Evolutionary conservation across 2,329 filamentous ascomycete species (phyloP).

Genomic region (Pestalotiopsis sp.): DNA sequence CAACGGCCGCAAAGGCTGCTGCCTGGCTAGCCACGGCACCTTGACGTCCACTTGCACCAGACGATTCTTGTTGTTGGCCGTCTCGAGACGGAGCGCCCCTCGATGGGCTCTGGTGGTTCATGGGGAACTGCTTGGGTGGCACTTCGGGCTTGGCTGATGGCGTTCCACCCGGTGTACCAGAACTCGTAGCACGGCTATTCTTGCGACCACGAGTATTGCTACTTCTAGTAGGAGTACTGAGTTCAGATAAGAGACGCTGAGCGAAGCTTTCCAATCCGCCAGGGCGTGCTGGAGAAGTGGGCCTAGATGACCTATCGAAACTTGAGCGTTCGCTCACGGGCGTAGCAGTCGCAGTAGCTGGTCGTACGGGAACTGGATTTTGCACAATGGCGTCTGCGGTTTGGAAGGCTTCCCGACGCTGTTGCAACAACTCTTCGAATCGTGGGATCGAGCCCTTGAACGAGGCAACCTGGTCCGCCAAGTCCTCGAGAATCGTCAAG

Average conservation of each 20-base stretch:
- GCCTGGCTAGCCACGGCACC: constrained; percentile 51
- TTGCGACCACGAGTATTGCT: constrained; percentile 54
- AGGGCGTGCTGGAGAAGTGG: constrained; percentile 54
- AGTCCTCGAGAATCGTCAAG: constrained; percentile 57
- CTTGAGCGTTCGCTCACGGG: constrained; percentile 42
- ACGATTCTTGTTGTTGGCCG: constrained; percentile 30
- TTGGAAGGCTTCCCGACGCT: constrained; percentile 65
- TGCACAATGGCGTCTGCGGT: constrained; percentile 55
- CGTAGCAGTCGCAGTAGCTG: constrained; percentile 25
- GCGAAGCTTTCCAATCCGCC: constrained; percentile 64
- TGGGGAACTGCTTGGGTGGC: constrained; percentile 46
- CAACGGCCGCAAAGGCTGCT: constrained; percentile 65
- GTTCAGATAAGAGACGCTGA: constrained; percentile 63
- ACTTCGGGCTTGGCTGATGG: constrained; percentile 38
- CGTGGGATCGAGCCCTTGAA: constrained; percentile 69
- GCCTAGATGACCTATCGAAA: constrained; percentile 45
- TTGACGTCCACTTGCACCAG: constrained; percentile 28
- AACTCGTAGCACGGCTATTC: constrained; percentile 31
- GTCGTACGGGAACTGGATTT: constrained; percentile 34
- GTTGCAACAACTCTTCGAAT: constrained; percentile 73
- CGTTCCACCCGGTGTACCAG: constrained; percentile 30
- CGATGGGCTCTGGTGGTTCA: constrained; percentile 38
- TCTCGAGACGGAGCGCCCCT: constrained; percentile 33
- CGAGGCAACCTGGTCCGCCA: constrained; percentile 63
- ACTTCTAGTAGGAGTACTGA: constrained; percentile 56